Evolutionary conservation across 306 rosid genomes (phyloP).

Genomic region (Comarum palustre): DNA sequence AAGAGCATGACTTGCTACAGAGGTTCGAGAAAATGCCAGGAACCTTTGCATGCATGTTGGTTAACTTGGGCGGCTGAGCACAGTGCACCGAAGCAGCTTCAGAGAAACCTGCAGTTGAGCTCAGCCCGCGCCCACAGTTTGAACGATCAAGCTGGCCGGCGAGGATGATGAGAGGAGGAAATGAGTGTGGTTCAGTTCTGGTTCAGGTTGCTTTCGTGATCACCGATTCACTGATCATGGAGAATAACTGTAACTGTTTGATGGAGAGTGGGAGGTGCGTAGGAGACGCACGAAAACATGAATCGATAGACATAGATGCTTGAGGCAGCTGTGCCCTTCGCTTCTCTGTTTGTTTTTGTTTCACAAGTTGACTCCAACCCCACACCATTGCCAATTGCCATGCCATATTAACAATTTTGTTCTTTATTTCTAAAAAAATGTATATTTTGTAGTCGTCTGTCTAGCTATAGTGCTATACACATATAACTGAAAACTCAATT

Average conservation of each 20-base stretch:
- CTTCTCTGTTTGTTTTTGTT: no score
- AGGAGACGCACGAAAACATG: background rate
- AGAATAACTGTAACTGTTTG: background rate
- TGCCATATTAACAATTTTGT: no score
- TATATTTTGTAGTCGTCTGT: no score
- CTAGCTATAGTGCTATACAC: no score
- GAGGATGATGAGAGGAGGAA: background rate
- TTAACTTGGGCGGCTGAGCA: background rate
- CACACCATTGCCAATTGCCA: no score
- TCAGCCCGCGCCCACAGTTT: background rate
- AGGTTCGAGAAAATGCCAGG: background rate
- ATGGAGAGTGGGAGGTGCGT: background rate
- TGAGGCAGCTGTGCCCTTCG: no score
- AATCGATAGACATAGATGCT: background rate
- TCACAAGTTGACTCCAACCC: no score
- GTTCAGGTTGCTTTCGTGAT: background rate
- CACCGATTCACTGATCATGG: no score
- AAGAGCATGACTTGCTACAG: background rate
- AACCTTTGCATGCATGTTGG: background rate
- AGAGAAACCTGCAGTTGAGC: background rate
- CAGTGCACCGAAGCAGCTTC: background rate
- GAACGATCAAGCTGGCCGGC: background rate
- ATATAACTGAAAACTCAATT: no score
- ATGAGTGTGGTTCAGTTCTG: background rate
- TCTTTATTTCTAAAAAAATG: no score